Evolutionary conservation across 495 filamentous ascomycete genomes (phyloP).

Genomic region (Talaromyces stipitatus): DNA sequence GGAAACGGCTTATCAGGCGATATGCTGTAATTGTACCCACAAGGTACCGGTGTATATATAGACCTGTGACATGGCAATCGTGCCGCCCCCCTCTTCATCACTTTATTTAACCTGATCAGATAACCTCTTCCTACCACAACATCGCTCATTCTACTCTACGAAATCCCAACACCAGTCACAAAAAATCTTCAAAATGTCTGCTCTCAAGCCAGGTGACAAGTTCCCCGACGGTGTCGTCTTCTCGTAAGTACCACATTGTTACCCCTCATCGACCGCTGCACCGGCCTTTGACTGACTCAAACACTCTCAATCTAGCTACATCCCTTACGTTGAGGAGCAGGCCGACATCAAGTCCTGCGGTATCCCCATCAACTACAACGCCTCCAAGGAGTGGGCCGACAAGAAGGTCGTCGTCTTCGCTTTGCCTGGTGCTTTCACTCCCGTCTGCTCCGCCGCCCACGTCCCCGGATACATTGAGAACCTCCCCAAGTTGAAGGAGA

Average conservation of each 20-base stretch:
- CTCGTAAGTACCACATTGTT: conserved; percentile 40
- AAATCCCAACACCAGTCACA: background rate
- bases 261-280: conserved; percentile 12
- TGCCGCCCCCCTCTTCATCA: background rate
- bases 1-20: conserved; percentile 5
- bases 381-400: conserved; percentile 74
- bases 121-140: background rate
- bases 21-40: background rate
- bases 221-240: conserved; percentile 79
- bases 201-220: conserved; percentile 68
- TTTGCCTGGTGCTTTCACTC: conserved; percentile 92
- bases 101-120: background rate
- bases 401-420: conserved; percentile 91
- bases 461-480: conserved; percentile 80
- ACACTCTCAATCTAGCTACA: too few relatives aligned
- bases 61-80: background rate
- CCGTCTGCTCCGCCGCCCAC: conserved; percentile 81
- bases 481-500: conserved; percentile 60
- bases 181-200: conserved; percentile 53
- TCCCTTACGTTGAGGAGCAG: conserved; percentile 58
- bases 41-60: background rate
- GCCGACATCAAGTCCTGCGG: conserved; percentile 67
- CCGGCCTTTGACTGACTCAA: too few relatives aligned
- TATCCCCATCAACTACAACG: conserved; percentile 70
- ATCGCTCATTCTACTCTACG: background rate